Percentiles rank a stretch among this genome's conserved stretches.
These are phyloP conservation scores for Apiotrichum gamsii DNA, from an alignment of 1,284 basidiomycete genomes.

Conservation along the genomic window DNA sequence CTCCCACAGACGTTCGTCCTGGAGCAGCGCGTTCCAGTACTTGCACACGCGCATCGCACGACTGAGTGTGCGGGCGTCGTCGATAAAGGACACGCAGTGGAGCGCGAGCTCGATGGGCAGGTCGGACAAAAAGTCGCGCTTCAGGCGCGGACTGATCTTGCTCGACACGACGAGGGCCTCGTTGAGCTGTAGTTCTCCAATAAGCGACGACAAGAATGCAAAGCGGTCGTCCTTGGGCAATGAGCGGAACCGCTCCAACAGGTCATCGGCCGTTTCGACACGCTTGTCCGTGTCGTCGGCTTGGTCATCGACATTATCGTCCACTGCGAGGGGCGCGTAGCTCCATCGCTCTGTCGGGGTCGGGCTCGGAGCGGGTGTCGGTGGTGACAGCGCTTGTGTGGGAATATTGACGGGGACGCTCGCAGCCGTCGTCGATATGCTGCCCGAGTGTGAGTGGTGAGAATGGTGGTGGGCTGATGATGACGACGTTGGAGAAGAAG, in stretches of 20 bases:
- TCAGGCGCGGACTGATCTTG: slow-evolving; percentile 69
- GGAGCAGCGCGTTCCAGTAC: slow-evolving; percentile 69
- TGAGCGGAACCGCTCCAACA: slow-evolving; percentile 25
- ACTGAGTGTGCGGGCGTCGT: slow-evolving; percentile 70
- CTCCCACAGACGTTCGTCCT: slow-evolving; percentile 81
- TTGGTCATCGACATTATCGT: background rate
- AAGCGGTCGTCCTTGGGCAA: slow-evolving; percentile 48
- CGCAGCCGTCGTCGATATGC: background rate
- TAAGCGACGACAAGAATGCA: slow-evolving; percentile 58
- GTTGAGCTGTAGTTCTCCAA: slow-evolving; percentile 60
- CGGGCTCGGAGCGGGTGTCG: slow-evolving; percentile 17
- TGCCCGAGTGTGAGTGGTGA: background rate
- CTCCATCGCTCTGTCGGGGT: slow-evolving; percentile 16
- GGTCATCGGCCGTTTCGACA: slow-evolving; percentile 1
- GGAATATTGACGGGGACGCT: slow-evolving; percentile 17
- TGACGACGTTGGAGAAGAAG: background rate
- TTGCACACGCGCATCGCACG: slow-evolving; percentile 67
- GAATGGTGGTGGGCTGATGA: background rate
- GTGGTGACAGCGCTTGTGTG: slow-evolving; percentile 16
- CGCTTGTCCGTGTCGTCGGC: background rate
- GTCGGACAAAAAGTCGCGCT: slow-evolving; percentile 75
- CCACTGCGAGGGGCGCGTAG: slow-evolving; percentile 4
- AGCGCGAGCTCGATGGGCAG: slow-evolving; percentile 79
- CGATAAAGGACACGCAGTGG: slow-evolving; percentile 73
- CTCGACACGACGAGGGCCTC: slow-evolving; percentile 74